A percentile compares a stretch with the other conserved stretches of the same genome.
Evolutionary conservation across 2,329 filamentous ascomycete species (phyloP).

Genomic region (Bimuria novae-zelandiae): DNA sequence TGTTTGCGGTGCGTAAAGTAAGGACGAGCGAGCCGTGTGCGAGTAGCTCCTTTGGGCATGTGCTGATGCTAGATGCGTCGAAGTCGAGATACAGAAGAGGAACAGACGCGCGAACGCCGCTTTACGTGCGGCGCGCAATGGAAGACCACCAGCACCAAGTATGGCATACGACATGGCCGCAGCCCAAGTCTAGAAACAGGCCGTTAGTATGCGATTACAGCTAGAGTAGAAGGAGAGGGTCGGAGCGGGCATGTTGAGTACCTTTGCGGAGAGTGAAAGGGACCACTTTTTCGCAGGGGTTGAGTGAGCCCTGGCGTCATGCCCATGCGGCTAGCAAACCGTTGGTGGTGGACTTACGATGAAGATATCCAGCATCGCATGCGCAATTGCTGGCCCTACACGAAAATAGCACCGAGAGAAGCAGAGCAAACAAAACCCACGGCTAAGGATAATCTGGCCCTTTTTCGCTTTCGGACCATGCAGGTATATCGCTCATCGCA

Average conservation of each 20-base stretch:
- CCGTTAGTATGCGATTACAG: constrained; percentile 25
- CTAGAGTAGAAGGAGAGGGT: constrained; percentile 7
- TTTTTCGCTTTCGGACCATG: neutral
- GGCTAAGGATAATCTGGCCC: constrained; percentile 4
- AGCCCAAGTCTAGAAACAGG: constrained; percentile 35
- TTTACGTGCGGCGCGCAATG: constrained; percentile 24
- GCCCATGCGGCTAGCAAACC: constrained; percentile 34
- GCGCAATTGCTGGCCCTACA: neutral
- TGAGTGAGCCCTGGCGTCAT: constrained; percentile 36
- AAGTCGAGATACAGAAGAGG: constrained; percentile 37
- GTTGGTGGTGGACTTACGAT: constrained; percentile 26
- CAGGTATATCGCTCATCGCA: constrained; percentile 4
- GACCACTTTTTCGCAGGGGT: constrained; percentile 36
- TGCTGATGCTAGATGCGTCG: constrained; percentile 30
- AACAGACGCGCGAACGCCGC: constrained; percentile 35
- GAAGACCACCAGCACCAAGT: constrained; percentile 30
- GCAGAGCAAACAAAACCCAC: neutral
- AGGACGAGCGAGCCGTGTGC: constrained; percentile 20
- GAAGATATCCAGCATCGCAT: constrained; percentile 22
- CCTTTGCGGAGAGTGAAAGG: constrained; percentile 28
- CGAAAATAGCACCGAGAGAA: neutral
- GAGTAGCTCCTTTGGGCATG: constrained; percentile 25
- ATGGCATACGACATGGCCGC: constrained; percentile 45
- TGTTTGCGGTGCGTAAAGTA: constrained; percentile 27
- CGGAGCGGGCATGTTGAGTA: constrained; percentile 26